Conservation (phyloP, 345 rosid species). For the Salix arbutifolia region DNA sequence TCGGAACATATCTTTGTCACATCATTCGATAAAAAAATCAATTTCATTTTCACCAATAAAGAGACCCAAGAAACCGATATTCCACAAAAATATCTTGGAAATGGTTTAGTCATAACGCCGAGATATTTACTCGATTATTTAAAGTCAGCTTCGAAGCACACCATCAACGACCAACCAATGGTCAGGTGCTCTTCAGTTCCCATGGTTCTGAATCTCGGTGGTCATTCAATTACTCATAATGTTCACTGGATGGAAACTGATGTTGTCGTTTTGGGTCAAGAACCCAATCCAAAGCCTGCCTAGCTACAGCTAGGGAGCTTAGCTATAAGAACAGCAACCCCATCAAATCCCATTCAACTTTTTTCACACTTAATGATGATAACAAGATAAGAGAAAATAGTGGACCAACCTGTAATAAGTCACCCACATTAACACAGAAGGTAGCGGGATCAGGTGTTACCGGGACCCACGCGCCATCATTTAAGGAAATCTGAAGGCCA, state of each 20-base stretch:
- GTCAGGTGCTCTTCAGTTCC: neutral
- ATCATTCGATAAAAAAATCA: neutral
- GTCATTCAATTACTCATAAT: neutral
- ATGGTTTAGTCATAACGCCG: neutral
- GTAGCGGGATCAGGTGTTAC: conserved; percentile 72
- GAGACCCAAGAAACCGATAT: neutral
- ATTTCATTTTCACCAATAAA: neutral
- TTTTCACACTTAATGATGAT: neutral
- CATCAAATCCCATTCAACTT: conserved; percentile 7
- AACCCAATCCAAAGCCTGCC: neutral
- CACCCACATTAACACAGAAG: conserved; percentile 83
- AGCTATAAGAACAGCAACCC: neutral
- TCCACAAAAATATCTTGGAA: neutral
- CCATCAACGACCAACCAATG: neutral
- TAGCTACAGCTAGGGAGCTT: neutral
- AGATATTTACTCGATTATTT: neutral
- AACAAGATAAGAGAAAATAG: neutral
- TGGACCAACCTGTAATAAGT: conserved; percentile 60
- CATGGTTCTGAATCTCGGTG: neutral
- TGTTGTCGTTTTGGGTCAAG: neutral
- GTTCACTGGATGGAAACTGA: conserved; percentile 10
- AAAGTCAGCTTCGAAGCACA: neutral
- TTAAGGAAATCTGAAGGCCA: conserved; percentile 71
- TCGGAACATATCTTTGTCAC: neutral
- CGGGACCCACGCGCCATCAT: conserved; percentile 68